Percentiles rank a stretch among this genome's conserved stretches.
phyloP scores from a whole-genome alignment of 2,329 filamentous ascomycete species.

The Podosphaera fusca region DNA sequence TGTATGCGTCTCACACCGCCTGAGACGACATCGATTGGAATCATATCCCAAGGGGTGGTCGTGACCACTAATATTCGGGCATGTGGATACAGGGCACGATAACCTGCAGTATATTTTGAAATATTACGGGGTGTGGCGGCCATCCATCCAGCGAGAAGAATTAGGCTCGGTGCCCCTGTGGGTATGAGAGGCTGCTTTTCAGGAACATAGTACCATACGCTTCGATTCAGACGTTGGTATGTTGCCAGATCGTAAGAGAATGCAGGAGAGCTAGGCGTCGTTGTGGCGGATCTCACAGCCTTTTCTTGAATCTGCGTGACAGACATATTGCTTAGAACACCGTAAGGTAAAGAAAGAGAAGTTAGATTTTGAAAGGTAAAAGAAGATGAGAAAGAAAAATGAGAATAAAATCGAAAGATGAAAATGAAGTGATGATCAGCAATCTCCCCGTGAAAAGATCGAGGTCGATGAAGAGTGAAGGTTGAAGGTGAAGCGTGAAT shows the following conservation, averaged over 20 bases:
- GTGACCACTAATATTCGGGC: slow-evolving; percentile 27
- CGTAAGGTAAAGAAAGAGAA: too few species aligned
- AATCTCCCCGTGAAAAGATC: too few species aligned
- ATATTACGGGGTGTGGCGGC: slow-evolving; percentile 21
- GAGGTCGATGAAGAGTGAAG: too few species aligned
- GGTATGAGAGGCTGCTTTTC: background rate
- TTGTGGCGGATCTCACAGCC: background rate
- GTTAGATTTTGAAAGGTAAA: too few species aligned
- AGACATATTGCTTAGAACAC: background rate
- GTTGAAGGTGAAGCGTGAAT: too few species aligned
- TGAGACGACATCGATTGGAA: background rate
- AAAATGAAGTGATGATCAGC: too few species aligned
- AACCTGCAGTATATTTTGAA: slow-evolving; percentile 23
- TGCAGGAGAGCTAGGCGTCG: background rate
- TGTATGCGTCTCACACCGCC: slow-evolving; percentile 19
- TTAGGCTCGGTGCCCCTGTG: slow-evolving; percentile 15
- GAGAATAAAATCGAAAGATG: too few species aligned
- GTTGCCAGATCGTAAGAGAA: slow-evolving; percentile 5
- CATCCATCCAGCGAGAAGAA: slow-evolving; percentile 25
- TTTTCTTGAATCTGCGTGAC: background rate
- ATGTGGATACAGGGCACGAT: slow-evolving; percentile 20
- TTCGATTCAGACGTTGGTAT: slow-evolving; percentile 18
- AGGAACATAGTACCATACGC: slow-evolving; percentile 16
- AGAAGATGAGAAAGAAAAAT: too few species aligned
- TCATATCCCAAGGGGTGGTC: slow-evolving; percentile 19